Evolutionary conservation across 1,284 basidiomycete genomes (phyloP).

Genomic region (Apiotrichum gracile): DNA sequence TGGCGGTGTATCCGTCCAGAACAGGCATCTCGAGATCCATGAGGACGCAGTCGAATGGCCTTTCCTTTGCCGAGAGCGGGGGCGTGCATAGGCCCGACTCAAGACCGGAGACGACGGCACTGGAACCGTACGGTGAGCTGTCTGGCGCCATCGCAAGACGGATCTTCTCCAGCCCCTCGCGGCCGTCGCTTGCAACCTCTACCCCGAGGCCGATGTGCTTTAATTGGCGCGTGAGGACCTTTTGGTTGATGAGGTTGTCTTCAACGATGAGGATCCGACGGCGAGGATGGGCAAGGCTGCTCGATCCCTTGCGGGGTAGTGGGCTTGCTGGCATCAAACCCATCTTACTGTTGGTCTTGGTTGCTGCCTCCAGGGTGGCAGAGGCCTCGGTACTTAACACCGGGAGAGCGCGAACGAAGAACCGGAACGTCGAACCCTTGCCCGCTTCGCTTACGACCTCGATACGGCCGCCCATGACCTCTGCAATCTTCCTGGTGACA

Average conservation of each 20-base stretch:
- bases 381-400: too few relatives aligned
- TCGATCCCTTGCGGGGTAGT: neutral
- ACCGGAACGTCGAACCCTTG: constrained; percentile 43
- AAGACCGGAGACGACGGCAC: neutral
- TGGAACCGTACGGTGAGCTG: too few relatives aligned
- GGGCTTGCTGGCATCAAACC: too few relatives aligned
- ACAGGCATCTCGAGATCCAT: constrained; percentile 46
- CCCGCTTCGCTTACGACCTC: constrained; percentile 37
- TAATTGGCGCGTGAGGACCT: constrained; percentile 41
- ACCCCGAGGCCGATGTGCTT: constrained; percentile 29
- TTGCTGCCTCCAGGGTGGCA: too few relatives aligned
- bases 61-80: neutral
- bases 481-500: constrained; percentile 32
- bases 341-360: too few relatives aligned
- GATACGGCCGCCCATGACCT: constrained; percentile 41
- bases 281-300: constrained; percentile 26
- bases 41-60: constrained; percentile 35
- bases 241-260: constrained; percentile 47
- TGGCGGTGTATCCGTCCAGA: constrained; percentile 12
- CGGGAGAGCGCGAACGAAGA: constrained; percentile 33
- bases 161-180: constrained; percentile 45
- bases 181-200: constrained; percentile 42
- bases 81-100: too few relatives aligned
- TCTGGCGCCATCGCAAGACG: constrained; percentile 16
- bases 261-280: constrained; percentile 27